Conservation (phyloP, 768 basidiomycete species). For the Boletus vermiculosoides region DNA sequence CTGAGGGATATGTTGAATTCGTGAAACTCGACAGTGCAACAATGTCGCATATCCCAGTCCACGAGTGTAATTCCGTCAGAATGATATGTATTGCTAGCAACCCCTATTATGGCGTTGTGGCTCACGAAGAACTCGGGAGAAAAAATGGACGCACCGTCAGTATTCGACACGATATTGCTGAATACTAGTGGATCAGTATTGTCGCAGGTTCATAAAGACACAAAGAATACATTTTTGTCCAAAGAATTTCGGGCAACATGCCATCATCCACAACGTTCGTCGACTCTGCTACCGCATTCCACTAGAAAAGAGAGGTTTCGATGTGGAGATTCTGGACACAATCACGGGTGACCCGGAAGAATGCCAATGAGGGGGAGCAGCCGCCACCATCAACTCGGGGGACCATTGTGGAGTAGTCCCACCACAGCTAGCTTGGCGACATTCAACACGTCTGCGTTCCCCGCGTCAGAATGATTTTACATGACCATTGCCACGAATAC, state of each 20-base stretch:
- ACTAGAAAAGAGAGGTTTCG: slow-evolving; percentile 40
- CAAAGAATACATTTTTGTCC: too few species aligned
- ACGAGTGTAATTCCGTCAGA: slow-evolving; percentile 45
- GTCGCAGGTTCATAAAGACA: background rate
- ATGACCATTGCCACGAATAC: too few species aligned
- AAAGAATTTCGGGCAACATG: slow-evolving; percentile 33
- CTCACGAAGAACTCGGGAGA: background rate
- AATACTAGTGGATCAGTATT: background rate
- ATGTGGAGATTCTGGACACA: slow-evolving; percentile 15
- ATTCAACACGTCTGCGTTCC: background rate
- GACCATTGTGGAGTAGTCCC: too few species aligned
- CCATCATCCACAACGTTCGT: slow-evolving; percentile 44
- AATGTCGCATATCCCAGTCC: slow-evolving; percentile 38
- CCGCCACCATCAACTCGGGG: slow-evolving; percentile 51
- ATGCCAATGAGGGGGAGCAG: slow-evolving; percentile 33
- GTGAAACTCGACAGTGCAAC: slow-evolving; percentile 15
- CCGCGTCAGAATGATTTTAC: background rate
- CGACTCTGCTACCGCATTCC: slow-evolving; percentile 43
- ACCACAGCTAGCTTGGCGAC: slow-evolving; percentile 35
- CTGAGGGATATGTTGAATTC: slow-evolving; percentile 6
- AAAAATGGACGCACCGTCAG: slow-evolving; percentile 44
- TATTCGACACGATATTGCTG: slow-evolving; percentile 54
- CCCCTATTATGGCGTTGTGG: slow-evolving; percentile 34
- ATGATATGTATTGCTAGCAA: slow-evolving; percentile 47
- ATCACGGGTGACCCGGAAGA: slow-evolving; percentile 26